These are phyloP conservation scores for Uncinocarpus reesii DNA, from an alignment of 2,329 filamentous ascomycete species.

Conservation along the genomic window DNA sequence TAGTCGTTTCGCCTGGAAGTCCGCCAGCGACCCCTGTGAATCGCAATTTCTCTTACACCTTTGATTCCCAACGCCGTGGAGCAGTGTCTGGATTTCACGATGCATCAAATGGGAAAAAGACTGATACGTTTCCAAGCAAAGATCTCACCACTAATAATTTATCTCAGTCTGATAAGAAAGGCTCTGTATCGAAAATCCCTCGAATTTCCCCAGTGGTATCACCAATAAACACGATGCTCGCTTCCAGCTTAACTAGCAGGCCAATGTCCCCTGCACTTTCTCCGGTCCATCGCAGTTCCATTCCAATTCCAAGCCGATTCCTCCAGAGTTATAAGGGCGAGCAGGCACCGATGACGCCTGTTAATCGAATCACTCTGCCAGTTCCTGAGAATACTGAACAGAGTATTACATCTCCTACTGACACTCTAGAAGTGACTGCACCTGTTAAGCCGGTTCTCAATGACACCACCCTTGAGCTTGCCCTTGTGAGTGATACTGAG, in stretches of 20 bases:
- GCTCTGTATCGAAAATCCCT: constrained; percentile 14
- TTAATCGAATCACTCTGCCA: neutral
- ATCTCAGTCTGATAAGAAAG: constrained; percentile 4
- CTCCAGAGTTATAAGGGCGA: constrained; percentile 9
- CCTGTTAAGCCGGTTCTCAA: neutral
- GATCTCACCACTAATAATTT: neutral
- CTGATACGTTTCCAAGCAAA: neutral
- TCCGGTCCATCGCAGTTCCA: constrained; percentile 15
- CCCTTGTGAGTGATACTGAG: neutral
- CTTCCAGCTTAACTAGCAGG: neutral
- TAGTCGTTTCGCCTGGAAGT: neutral
- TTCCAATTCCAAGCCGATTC: constrained; percentile 16
- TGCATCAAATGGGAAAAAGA: neutral
- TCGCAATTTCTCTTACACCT: constrained; percentile 12
- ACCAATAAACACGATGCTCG: neutral
- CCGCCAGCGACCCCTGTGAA: neutral
- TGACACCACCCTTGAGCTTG: neutral
- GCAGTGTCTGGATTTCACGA: neutral
- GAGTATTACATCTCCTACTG: neutral
- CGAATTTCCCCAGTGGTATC: constrained; percentile 14
- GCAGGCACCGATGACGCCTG: constrained; percentile 1
- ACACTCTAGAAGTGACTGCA: neutral
- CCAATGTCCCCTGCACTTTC: constrained; percentile 12
- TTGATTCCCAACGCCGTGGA: constrained; percentile 7
- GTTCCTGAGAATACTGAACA: neutral